Percentiles rank a stretch among this genome's conserved stretches.
Conservation (phyloP, 2,329 filamentous ascomycete genomes). For the Zymoseptoria pseudotritici region DNA sequence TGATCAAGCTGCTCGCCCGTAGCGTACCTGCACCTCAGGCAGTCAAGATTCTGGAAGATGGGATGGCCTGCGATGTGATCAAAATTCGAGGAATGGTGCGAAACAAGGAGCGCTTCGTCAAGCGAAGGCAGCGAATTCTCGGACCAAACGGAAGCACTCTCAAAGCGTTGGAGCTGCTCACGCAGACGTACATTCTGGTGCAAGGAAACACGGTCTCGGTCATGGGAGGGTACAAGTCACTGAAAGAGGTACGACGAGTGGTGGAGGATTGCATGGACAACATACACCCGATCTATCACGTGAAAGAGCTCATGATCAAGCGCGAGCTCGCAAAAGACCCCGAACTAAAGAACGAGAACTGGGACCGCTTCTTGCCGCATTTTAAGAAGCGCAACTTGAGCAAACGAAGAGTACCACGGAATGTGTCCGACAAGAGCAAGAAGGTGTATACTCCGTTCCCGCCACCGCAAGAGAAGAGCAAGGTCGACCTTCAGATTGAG, state of each 20-base stretch:
- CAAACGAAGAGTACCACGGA: constrained; percentile 73
- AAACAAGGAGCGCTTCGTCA: constrained; percentile 93
- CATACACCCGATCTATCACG: constrained; percentile 81
- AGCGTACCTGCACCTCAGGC: constrained; percentile 91
- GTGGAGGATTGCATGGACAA: constrained; percentile 97
- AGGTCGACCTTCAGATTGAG: constrained; percentile 96
- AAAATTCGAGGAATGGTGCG: constrained; percentile 86
- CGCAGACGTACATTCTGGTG: constrained; percentile 84
- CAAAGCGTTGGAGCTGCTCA: constrained; percentile 88
- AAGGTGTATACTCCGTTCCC: constrained; percentile 97
- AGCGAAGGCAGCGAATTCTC: constrained; percentile 84
- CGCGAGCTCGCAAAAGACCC: constrained; percentile 85
- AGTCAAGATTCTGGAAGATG: constrained; percentile 88
- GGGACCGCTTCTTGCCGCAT: constrained; percentile 93
- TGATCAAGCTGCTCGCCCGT: constrained; percentile 86
- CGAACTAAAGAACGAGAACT: constrained; percentile 76
- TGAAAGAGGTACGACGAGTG: constrained; percentile 85
- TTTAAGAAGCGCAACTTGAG: constrained; percentile 91
- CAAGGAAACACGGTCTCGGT: constrained; percentile 91
- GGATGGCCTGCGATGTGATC: constrained; percentile 86
- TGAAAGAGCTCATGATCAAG: constrained; percentile 95
- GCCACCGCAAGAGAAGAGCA: constrained; percentile 95
- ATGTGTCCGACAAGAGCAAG: constrained; percentile 86
- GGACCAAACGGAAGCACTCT: constrained; percentile 87
- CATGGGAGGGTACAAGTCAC: constrained; percentile 86